These are phyloP conservation scores for Cephaloascus albidus DNA, from an alignment of 805 yeast genomes.

Conservation along the genomic window DNA sequence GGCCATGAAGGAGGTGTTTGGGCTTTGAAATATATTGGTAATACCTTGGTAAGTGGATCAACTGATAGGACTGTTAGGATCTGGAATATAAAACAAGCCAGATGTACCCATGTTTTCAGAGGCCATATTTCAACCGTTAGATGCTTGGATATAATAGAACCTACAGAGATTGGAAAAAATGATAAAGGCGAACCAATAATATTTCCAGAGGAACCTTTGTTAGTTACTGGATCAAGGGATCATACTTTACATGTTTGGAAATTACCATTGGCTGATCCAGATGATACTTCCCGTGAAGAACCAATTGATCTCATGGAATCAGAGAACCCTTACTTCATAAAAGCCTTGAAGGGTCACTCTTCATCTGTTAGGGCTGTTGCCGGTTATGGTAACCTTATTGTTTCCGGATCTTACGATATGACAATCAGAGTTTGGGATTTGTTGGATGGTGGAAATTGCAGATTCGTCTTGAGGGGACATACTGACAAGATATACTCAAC, in stretches of 20 bases:
- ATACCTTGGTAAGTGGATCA: constrained; percentile 84
- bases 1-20: constrained; percentile 99
- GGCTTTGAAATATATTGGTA: constrained; percentile 85
- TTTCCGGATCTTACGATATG: constrained; percentile 87
- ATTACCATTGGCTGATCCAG: constrained; percentile 44
- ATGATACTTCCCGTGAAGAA: constrained; percentile 10
- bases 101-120: constrained; percentile 82
- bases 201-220: constrained; percentile 56
- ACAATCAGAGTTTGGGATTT: constrained; percentile 92
- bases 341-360: constrained; percentile 66
- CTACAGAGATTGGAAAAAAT: constrained; percentile 52
- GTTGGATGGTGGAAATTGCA: constrained; percentile 55
- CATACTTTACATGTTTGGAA: constrained; percentile 36
- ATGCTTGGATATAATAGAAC: constrained; percentile 76
- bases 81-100: constrained; percentile 82
- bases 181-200: constrained; percentile 46
- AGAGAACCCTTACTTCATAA: constrained; percentile 56
- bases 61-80: constrained; percentile 91
- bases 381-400: constrained; percentile 74
- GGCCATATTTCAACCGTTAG: constrained; percentile 93
- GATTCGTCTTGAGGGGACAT: constrained; percentile 73
- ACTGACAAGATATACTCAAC: constrained; percentile 85
- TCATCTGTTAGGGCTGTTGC: constrained; percentile 81
- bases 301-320: constrained; percentile 25
- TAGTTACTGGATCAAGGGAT: constrained; percentile 41